Conservation (phyloP, 345 rosid species). For the Leavenworthia alabamica region DNA sequence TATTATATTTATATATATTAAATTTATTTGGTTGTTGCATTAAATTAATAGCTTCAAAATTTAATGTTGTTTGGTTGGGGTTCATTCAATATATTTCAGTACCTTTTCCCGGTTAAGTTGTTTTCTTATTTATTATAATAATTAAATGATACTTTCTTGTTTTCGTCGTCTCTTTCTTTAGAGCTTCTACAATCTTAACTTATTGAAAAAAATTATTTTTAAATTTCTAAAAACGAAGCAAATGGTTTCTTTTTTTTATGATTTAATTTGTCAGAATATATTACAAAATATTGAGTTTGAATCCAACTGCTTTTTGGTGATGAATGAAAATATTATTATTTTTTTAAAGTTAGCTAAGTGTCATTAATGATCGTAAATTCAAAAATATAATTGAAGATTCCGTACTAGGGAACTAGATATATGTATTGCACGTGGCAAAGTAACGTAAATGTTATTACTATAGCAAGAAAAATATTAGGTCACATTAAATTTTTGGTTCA, state of each 20-base stretch:
- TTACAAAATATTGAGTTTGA: conserved; percentile 5
- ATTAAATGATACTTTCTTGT: conserved; percentile 1
- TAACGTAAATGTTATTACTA: neutral
- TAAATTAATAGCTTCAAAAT: conserved; percentile 29
- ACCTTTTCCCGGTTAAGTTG: conserved; percentile 11
- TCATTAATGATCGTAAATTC: conserved; percentile 11
- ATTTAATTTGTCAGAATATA: neutral
- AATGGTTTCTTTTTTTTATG: neutral
- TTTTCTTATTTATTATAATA: conserved; percentile 21
- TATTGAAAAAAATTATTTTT: neutral
- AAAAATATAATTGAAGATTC: conserved; percentile 16
- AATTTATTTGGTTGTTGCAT: conserved; percentile 23
- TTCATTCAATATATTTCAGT: conserved; percentile 27
- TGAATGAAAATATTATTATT: neutral
- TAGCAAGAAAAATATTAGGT: conserved; percentile 11
- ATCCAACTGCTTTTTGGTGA: neutral
- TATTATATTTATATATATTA: neutral
- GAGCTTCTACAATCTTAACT: conserved; percentile 1
- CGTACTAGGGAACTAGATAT: conserved; percentile 27
- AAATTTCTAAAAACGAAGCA: neutral
- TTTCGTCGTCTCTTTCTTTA: neutral
- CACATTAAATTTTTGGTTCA: conserved; percentile 21
- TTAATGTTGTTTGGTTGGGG: conserved; percentile 37
- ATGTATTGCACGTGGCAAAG: conserved; percentile 23
- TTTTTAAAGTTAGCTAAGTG: conserved; percentile 23